phyloP scores from a whole-genome alignment of 2,329 filamentous ascomycete genomes.

The Aspergillus sp. region DNA sequence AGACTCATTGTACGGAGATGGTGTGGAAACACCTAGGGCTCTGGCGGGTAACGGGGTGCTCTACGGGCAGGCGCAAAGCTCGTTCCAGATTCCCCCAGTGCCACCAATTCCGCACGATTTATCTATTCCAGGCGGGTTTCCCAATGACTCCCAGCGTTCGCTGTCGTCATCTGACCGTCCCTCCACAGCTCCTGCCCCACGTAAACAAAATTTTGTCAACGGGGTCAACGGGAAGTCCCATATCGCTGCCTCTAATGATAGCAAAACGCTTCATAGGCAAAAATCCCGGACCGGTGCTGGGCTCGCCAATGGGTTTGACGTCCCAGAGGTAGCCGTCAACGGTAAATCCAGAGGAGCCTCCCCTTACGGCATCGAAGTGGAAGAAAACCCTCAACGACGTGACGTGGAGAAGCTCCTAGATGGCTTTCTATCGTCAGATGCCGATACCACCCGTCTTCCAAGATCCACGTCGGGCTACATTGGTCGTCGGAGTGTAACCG shows the following conservation, averaged over 20 bases:
- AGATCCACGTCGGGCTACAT: conserved; percentile 14
- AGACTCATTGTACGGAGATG: conserved; percentile 24
- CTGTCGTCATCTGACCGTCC: conserved; percentile 29
- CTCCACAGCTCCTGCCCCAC: conserved; percentile 31
- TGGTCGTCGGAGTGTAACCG: conserved; percentile 24
- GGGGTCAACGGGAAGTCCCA: conserved; percentile 23
- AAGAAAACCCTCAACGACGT: conserved; percentile 25
- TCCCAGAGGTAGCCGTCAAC: conserved; percentile 11
- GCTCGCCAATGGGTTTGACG: conserved; percentile 21
- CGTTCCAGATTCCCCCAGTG: conserved; percentile 42
- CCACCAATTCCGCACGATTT: conserved; percentile 46
- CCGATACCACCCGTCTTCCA: conserved; percentile 14
- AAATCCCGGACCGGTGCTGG: conserved; percentile 36
- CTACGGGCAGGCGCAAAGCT: conserved; percentile 15
- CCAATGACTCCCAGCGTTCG: conserved; percentile 38
- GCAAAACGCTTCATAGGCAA: conserved; percentile 31
- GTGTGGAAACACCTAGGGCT: conserved; percentile 35
- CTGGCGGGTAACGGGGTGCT: conserved; percentile 14
- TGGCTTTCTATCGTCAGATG: conserved; percentile 32
- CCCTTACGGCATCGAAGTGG: conserved; percentile 17
- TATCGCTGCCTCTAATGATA: conserved; percentile 19
- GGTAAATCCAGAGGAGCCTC: conserved; percentile 15
- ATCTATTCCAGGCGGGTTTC: conserved; percentile 43
- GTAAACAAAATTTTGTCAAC: conserved; percentile 20
- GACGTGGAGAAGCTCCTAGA: conserved; percentile 40